Percentiles rank a stretch among this genome's conserved stretches.
phyloP scores from a whole-genome alignment of 2,329 filamentous ascomycete species.

The Sclerotiophoma versabilis region DNA sequence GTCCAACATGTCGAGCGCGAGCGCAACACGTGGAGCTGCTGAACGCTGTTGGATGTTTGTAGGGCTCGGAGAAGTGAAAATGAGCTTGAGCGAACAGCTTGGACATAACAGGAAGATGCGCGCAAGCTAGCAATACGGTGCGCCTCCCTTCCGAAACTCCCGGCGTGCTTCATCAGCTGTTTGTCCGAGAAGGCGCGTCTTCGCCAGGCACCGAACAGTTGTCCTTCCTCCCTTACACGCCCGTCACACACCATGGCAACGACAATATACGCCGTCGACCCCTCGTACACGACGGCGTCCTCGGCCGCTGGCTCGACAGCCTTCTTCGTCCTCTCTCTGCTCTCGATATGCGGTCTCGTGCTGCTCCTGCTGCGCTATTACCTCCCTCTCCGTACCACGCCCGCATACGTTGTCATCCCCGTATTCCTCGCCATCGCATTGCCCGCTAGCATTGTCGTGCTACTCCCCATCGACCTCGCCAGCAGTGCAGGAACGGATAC shows the following conservation, averaged over 20 bases:
- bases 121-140: neutral
- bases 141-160: constrained; percentile 16
- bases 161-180: constrained; percentile 14
- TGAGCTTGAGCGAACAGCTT: neutral
- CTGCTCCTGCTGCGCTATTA: constrained; percentile 88
- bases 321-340: constrained; percentile 76
- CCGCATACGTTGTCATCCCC: constrained; percentile 86
- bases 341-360: constrained; percentile 76
- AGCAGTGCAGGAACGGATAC: constrained; percentile 79
- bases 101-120: neutral
- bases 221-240: constrained; percentile 8
- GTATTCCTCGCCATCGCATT: constrained; percentile 96
- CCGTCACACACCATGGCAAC: constrained; percentile 12
- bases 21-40: neutral
- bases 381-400: constrained; percentile 87
- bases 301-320: constrained; percentile 79
- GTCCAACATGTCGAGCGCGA: constrained; percentile 1
- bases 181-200: constrained; percentile 6
- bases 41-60: neutral
- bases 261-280: constrained; percentile 20
- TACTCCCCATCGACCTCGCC: constrained; percentile 95
- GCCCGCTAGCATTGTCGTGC: constrained; percentile 86
- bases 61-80: neutral
- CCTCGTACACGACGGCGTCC: constrained; percentile 50
- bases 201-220: constrained; percentile 16